Percentiles rank a stretch among this genome's conserved stretches.
Conservation (phyloP, 2,329 filamentous ascomycete species). For the Pseudocercospora musae region DNA sequence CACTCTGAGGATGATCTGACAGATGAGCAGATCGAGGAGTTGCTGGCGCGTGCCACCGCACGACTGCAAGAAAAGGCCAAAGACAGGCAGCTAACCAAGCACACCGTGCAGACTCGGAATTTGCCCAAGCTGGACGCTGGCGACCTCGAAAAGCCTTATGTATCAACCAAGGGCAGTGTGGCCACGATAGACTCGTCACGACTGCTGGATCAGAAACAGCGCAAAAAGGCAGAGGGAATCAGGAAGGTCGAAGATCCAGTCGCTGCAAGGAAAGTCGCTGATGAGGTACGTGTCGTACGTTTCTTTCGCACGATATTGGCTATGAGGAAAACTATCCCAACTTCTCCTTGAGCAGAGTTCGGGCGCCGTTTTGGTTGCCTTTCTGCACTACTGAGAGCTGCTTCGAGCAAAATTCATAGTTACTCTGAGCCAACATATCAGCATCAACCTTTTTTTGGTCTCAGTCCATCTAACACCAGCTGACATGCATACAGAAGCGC, state of each 20-base stretch:
- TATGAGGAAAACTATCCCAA: conserved; percentile 78
- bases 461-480: conserved; percentile 11
- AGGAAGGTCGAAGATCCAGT: conserved; percentile 55
- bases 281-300: conserved; percentile 51
- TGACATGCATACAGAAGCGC: conserved; percentile 47
- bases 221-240: conserved; percentile 41
- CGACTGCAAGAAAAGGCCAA: conserved; percentile 50
- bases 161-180: conserved; percentile 52
- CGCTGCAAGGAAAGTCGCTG: conserved; percentile 44
- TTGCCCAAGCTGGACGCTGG: conserved; percentile 52
- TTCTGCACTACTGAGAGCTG: conserved; percentile 67
- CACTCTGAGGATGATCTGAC: conserved; percentile 45
- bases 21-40: conserved; percentile 61
- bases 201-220: conserved; percentile 49
- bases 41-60: conserved; percentile 62
- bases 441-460: conserved; percentile 8
- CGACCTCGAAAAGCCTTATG: conserved; percentile 51
- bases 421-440: conserved; percentile 59
- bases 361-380: conserved; percentile 75
- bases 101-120: conserved; percentile 35
- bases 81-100: conserved; percentile 23
- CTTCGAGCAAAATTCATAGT: conserved; percentile 60
- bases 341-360: conserved; percentile 67
- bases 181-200: conserved; percentile 53
- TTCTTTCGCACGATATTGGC: conserved; percentile 33